Evolutionary conservation across 116 monocot genomes (phyloP).

Genomic region (Trichopus zeylanicus): DNA sequence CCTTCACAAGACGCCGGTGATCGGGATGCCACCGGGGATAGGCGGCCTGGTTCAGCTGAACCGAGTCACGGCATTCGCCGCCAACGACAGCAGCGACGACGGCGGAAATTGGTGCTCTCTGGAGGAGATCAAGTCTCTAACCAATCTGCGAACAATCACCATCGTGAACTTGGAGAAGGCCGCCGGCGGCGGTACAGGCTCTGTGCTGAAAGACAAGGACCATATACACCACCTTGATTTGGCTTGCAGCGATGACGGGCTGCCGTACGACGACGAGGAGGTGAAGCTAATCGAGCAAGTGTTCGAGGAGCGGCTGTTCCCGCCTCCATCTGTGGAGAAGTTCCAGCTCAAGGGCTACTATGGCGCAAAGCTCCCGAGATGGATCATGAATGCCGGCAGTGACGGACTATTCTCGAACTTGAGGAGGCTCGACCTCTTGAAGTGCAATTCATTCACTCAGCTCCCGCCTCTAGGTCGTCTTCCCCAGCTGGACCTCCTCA

Average conservation of each 20-base stretch:
- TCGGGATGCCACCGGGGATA: background rate
- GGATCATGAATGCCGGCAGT: background rate
- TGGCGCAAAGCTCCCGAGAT: background rate
- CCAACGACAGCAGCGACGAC: background rate
- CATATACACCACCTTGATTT: background rate
- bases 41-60: background rate
- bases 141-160: background rate
- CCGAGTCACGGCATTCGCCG: background rate
- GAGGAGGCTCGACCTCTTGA: background rate
- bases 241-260: background rate
- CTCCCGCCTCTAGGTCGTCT: background rate
- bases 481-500: background rate
- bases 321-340: background rate
- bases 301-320: background rate
- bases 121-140: background rate
- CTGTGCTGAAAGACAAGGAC: background rate
- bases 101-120: background rate
- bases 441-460: background rate
- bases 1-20: background rate
- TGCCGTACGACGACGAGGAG: background rate
- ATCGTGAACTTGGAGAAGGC: conserved; percentile 10
- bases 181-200: background rate
- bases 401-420: background rate
- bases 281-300: background rate
- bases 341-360: background rate